Evolutionary conservation across 805 yeast species (phyloP), one percentile per base, ranked within the genome.

Genomic region (Teunomyces lycoperdinae): DNA sequence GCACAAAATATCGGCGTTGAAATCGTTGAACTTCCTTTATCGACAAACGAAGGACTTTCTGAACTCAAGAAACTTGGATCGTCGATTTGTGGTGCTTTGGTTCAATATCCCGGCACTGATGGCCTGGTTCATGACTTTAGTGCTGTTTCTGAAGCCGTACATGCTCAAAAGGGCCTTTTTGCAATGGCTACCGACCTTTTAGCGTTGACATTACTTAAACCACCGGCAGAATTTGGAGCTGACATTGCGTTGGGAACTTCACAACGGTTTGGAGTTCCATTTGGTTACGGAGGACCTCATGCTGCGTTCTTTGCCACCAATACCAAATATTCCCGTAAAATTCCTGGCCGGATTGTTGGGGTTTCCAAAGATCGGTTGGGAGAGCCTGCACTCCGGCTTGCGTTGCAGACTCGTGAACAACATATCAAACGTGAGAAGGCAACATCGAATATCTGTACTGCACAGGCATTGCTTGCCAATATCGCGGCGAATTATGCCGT

Each of bases 201-300:
- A 67, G 97, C 98, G 1, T 76, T 94, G 57, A 89, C 97, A 0
- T 65, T 94, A 36, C 70, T 92, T 50, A 83, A 85, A 58, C 87
- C 97, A 13, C 99, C 99, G 2, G 73, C 86, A 14, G 77, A 80
- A 35, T 88, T 87, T 59, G 90, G 89, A 47, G 98, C 98, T 38
- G 99, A 94, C 65, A 86, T 94, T 44, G 97, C 86, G 1, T 73
- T 94, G 40, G 99, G 99, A 42, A 82, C 90, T 7, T 79, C 97
- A 4, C 99, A 94, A 76, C 79, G 99, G 67, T 89, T 94, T 58
- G 99, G 99, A 61, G 97, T 92, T 34, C 98, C 99, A 47, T 80
- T 92, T 74, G 99, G 98, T 5, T 94, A 83, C 64, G 99, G 99
- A 61, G 99, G 99, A 16, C 99, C 99, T 3, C 99, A 94, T 67